Evolutionary conservation across 306 rosid genomes (phyloP).

Genomic region (Citrullus amarus): DNA sequence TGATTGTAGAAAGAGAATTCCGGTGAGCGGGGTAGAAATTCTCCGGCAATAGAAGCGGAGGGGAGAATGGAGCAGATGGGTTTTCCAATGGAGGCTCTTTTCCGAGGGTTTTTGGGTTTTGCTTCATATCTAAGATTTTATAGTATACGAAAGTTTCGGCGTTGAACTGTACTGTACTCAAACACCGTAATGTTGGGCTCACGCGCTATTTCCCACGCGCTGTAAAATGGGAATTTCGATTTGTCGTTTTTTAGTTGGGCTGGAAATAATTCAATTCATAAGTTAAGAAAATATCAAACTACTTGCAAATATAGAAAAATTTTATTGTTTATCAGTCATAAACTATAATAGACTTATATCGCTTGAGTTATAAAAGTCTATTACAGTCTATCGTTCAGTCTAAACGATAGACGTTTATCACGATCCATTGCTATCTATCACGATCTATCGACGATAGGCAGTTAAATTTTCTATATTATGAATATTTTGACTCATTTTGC

Average conservation of each 20-base stretch:
- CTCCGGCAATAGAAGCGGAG: not conserved
- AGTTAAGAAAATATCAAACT: too few species aligned
- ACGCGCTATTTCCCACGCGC: conserved; percentile 1
- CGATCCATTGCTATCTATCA: too few species aligned
- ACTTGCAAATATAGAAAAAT: too few species aligned
- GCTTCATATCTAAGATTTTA: conserved; percentile 8
- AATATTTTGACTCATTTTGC: too few species aligned
- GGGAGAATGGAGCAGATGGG: not conserved
- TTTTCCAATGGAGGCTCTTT: conserved; percentile 8
- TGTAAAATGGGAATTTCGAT: not conserved
- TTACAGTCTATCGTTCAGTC: too few species aligned
- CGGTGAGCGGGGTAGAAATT: not conserved
- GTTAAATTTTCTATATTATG: too few species aligned
- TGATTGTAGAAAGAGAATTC: not conserved
- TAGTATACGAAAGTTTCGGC: conserved; percentile 1
- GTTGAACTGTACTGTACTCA: not conserved
- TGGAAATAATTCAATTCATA: too few species aligned
- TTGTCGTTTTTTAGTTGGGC: not conserved
- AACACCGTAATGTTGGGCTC: not conserved
- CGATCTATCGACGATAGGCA: too few species aligned
- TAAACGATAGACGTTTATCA: too few species aligned
- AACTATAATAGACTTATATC: too few species aligned
- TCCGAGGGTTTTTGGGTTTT: conserved; percentile 15
- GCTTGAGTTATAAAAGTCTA: too few species aligned
- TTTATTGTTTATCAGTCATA: too few species aligned